phyloP scores from a whole-genome alignment of 202 grass and related monocot genomes.

The Schoenoplectus triqueter region DNA sequence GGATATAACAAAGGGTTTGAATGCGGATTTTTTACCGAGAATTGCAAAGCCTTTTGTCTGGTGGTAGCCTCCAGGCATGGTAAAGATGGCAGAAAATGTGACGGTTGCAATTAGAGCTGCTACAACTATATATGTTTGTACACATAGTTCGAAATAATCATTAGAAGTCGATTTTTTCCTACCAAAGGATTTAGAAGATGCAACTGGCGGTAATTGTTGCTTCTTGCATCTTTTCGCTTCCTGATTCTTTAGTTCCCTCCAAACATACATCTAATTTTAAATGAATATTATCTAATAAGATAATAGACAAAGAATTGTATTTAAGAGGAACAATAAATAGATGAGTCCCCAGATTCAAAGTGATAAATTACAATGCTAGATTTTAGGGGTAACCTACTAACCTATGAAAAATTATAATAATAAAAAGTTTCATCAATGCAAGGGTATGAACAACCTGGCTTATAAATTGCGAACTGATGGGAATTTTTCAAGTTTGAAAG shows the following conservation, averaged over 20 bases:
- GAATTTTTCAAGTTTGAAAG: neutral
- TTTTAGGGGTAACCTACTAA: neutral
- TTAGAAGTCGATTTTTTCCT: conserved; percentile 33
- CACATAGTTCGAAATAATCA: conserved; percentile 56
- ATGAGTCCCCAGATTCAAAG: neutral
- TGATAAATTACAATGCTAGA: neutral
- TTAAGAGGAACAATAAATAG: neutral
- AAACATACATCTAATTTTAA: conserved; percentile 56
- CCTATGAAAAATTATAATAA: neutral
- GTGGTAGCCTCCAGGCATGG: conserved; percentile 60
- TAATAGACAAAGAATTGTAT: neutral
- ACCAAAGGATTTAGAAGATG: conserved; percentile 30
- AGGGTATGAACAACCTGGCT: neutral
- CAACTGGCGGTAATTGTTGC: conserved; percentile 49
- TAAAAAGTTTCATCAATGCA: neutral
- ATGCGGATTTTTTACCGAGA: conserved; percentile 16
- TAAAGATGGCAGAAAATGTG: conserved; percentile 71
- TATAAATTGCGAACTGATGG: neutral
- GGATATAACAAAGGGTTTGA: conserved; percentile 75
- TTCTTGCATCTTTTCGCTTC: conserved; percentile 56
- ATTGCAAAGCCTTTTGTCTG: conserved; percentile 37
- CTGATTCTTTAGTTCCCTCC: conserved; percentile 62
- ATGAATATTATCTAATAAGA: neutral
- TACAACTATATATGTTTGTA: conserved; percentile 62
- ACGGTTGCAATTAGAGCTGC: conserved; percentile 82